These are phyloP conservation scores for Solanum virginianum DNA, from an alignment of 257 asterid genomes.

Conservation along the genomic window DNA sequence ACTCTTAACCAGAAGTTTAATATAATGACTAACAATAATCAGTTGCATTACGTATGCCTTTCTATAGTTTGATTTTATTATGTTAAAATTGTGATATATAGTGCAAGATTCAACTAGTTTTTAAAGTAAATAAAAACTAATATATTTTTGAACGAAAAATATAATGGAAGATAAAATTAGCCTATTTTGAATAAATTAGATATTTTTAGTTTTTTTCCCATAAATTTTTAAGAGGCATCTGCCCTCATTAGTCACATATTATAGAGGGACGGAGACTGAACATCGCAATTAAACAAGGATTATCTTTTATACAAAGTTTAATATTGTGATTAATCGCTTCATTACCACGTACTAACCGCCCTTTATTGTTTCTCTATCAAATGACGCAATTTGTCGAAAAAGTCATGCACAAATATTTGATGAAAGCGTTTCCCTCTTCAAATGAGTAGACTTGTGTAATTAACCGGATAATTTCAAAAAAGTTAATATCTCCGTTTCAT, in stretches of 20 bases:
- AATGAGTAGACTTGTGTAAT: background rate
- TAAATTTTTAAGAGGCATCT: background rate
- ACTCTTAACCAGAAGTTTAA: background rate
- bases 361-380: background rate
- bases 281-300: background rate
- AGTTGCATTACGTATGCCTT: background rate
- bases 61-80: background rate
- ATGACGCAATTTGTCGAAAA: background rate
- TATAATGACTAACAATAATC: background rate
- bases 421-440: background rate
- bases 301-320: background rate
- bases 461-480: too few relatives aligned
- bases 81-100: background rate
- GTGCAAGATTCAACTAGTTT: background rate
- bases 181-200: background rate
- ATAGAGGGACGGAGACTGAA: background rate
- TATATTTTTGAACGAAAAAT: background rate
- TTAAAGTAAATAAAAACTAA: background rate
- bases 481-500: too few relatives aligned
- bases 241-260: background rate
- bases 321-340: background rate
- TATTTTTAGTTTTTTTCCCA: background rate
- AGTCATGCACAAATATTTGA: background rate
- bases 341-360: background rate
- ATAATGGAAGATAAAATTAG: background rate